Evolutionary conservation across 768 basidiomycete genomes (phyloP).

Genomic region (Phanerochaete sordida): DNA sequence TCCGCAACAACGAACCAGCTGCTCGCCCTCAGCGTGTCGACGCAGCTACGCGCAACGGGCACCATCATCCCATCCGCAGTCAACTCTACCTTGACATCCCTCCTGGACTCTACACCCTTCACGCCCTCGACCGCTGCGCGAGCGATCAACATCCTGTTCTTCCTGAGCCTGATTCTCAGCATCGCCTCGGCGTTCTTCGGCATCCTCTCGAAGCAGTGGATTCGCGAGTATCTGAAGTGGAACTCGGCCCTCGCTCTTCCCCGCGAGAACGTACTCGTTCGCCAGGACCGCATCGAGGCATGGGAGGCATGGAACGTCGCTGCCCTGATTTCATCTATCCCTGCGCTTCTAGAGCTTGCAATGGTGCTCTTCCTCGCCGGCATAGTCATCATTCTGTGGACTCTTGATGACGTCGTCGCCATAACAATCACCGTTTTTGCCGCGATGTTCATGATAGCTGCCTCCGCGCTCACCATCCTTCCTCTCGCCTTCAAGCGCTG

Average conservation of each 20-base stretch:
- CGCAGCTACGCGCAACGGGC: constrained; percentile 2
- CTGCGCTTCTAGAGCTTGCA: constrained; percentile 1
- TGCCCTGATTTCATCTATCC: background rate
- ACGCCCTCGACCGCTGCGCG: background rate
- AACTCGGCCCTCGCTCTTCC: background rate
- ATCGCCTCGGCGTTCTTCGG: constrained; percentile 2
- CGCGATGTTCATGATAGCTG: background rate
- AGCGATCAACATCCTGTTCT: background rate
- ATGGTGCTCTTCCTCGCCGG: constrained; percentile 5
- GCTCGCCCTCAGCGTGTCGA: constrained; percentile 11
- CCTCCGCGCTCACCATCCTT: background rate
- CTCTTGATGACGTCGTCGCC: background rate
- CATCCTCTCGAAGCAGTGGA: constrained; percentile 6
- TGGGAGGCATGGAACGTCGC: constrained; percentile 1
- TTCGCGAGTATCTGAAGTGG: constrained; percentile 6
- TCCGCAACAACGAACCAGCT: constrained; percentile 1
- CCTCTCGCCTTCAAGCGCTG: background rate
- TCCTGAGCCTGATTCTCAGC: constrained; percentile 3
- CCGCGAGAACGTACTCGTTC: background rate
- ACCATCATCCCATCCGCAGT: background rate
- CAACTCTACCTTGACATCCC: background rate
- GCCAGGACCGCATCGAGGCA: constrained; percentile 1
- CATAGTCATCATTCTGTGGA: constrained; percentile 1
- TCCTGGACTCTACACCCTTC: background rate
- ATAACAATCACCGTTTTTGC: background rate